Evolutionary conservation across 345 rosid species (phyloP).

Genomic region (Eucalyptus curtisii): DNA sequence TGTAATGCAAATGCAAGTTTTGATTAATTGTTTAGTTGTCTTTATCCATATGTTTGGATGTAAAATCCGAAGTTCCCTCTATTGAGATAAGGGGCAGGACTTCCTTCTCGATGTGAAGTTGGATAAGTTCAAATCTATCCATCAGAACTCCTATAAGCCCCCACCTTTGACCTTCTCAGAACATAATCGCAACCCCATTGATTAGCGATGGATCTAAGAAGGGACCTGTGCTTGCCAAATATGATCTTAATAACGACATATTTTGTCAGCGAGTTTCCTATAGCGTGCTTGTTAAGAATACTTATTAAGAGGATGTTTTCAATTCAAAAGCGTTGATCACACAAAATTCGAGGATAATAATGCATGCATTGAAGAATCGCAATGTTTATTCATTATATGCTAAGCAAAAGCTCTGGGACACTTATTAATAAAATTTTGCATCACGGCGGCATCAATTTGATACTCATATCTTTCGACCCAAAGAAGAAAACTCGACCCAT

Average conservation of each 20-base stretch:
- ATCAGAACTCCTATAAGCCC: not conserved
- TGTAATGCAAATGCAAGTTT: not conserved
- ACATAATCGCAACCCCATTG: not conserved
- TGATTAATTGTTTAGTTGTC: not conserved
- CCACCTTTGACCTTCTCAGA: not conserved
- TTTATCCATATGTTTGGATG: not conserved
- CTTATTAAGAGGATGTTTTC: not conserved
- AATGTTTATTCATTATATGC: not conserved
- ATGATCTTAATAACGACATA: not conserved
- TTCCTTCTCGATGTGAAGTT: not conserved
- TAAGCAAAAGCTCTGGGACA: not conserved
- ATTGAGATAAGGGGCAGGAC: not conserved
- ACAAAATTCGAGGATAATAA: not conserved
- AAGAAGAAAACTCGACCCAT: not conserved
- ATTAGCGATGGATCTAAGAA: not conserved
- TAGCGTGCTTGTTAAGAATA: not conserved
- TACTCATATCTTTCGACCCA: not conserved
- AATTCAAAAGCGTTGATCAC: not conserved
- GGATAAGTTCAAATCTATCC: not conserved
- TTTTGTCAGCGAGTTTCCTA: not conserved
- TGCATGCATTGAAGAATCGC: not conserved
- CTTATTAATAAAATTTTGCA: not conserved
- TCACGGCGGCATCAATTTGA: not conserved
- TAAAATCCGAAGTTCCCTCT: not conserved
- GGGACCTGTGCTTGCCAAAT: not conserved